Base-by-base conservation (phyloP, 2,329 filamentous ascomycete species). In the Paracorniculantispora psalliotae region DNA sequence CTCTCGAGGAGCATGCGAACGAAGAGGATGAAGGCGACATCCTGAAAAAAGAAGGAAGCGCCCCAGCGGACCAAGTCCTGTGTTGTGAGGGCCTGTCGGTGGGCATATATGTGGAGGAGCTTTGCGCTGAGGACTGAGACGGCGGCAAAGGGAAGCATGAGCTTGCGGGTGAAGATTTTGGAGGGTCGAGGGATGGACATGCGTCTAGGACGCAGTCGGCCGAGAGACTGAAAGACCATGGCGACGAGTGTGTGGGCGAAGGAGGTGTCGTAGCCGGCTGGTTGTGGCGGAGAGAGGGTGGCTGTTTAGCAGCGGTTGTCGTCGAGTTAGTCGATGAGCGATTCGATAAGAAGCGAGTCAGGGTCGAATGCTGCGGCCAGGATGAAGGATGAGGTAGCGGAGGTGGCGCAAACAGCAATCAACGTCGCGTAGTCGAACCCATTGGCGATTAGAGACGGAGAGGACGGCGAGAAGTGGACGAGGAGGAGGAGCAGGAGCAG, bases 41-140 rank as follows among this genome's bases (percentile, higher is more conserved):
- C 58, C 39, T 59, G 58, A 19, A 59, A 55, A 10, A 59, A 59
- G 21, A 59, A 59, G 25, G 58, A 59, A 25, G 50, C 6, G 35
- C 58, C 58, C 50, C 50, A 59, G 35, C 53, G 47, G 2, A 55
- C 8, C 26, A 59, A 28, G 25, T 59, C 58, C 17, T 56, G 43
- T 3, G 58, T 49, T 3, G 44, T 37, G 3, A 59, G 26, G 8
- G 58, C 44, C 17, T 59, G 51, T 35, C 51, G 58, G 50, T 59
- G 58, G 15, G 58, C 58, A 17, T 59, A 59, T 21, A 59, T 55
- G 28, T 59, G 58, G 1, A 59, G 35, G 4, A 59, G 35, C 15
- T 59, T 59, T 23, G 58, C 51, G 58, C 51, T 59, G 35, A 59
- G 35, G 26, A 59, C 58, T 17, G 58, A 55, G 43, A 55, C 58